Evolutionary conservation across 345 rosid species (phyloP).

Genomic region (Euclidium syriacum): DNA sequence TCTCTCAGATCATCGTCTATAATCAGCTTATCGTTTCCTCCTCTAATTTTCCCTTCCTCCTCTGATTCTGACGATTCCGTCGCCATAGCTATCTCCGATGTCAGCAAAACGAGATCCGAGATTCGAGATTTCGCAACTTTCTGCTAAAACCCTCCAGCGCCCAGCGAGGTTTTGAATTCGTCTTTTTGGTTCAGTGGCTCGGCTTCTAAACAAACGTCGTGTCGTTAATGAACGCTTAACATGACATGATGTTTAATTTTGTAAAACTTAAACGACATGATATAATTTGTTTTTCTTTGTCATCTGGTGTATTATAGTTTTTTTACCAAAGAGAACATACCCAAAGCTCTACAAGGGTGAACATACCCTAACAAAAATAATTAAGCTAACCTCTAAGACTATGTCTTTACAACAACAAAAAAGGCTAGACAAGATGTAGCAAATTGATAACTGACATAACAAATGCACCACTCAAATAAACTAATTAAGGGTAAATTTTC

Average conservation of each 20-base stretch:
- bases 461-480: too few relatives aligned
- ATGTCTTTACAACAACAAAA: too few relatives aligned
- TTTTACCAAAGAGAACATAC: too few relatives aligned
- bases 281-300: too few relatives aligned
- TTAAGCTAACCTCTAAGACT: too few relatives aligned
- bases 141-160: slow-evolving; percentile 18
- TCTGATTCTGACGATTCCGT: slow-evolving; percentile 88
- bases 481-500: too few relatives aligned
- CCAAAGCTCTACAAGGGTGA: too few relatives aligned
- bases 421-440: too few relatives aligned
- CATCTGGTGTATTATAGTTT: too few relatives aligned
- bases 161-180: slow-evolving; percentile 21
- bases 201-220: background rate
- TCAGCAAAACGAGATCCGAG: too few relatives aligned
- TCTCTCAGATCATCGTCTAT: slow-evolving; percentile 86
- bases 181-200: background rate
- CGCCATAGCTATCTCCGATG: slow-evolving; percentile 45
- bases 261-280: background rate
- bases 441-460: too few relatives aligned
- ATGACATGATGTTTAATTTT: background rate
- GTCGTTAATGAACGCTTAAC: background rate
- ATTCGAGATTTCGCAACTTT: background rate
- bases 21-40: slow-evolving; percentile 50
- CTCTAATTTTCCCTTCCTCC: slow-evolving; percentile 77
- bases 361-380: too few relatives aligned